Evolutionary conservation across 176 grass and related monocot species (phyloP).

Genomic region (Triticum timopheevii): DNA sequence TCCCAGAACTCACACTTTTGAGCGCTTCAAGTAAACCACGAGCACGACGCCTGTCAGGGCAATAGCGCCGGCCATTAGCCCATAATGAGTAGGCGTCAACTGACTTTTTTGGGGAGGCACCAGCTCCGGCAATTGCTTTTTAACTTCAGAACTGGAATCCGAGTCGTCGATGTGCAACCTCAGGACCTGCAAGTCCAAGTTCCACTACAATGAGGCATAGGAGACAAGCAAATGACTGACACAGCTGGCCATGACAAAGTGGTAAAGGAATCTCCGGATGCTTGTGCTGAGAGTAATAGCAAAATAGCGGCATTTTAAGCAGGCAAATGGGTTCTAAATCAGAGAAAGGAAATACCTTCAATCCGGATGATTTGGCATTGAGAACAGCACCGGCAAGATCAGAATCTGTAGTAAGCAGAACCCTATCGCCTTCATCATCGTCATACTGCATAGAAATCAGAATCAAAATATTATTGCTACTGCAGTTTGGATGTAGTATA

Average conservation of each 20-base stretch:
- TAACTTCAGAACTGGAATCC: slow-evolving; percentile 38
- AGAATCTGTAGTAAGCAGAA: slow-evolving; percentile 70
- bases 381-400: slow-evolving; percentile 72
- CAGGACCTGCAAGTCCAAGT: slow-evolving; percentile 62
- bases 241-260: neutral
- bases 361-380: slow-evolving; percentile 67
- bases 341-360: slow-evolving; percentile 60
- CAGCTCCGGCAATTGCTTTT: slow-evolving; percentile 28
- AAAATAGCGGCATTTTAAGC: neutral
- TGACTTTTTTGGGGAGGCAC: slow-evolving; percentile 26
- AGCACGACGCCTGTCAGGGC: slow-evolving; percentile 60
- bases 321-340: neutral
- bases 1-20: slow-evolving; percentile 44
- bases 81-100: slow-evolving; percentile 37
- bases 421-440: slow-evolving; percentile 90
- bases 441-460: slow-evolving; percentile 67
- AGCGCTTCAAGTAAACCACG: slow-evolving; percentile 72
- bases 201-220: slow-evolving; percentile 15
- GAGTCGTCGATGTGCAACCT: slow-evolving; percentile 68
- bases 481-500: neutral
- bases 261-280: neutral
- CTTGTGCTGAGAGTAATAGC: neutral
- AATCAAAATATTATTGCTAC: slow-evolving; percentile 10
- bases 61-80: slow-evolving; percentile 53
- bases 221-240: slow-evolving; percentile 16